Evolutionary conservation across 2,329 filamentous ascomycete genomes (phyloP).

Genomic region (Hymenoscyphus fraxineus): DNA sequence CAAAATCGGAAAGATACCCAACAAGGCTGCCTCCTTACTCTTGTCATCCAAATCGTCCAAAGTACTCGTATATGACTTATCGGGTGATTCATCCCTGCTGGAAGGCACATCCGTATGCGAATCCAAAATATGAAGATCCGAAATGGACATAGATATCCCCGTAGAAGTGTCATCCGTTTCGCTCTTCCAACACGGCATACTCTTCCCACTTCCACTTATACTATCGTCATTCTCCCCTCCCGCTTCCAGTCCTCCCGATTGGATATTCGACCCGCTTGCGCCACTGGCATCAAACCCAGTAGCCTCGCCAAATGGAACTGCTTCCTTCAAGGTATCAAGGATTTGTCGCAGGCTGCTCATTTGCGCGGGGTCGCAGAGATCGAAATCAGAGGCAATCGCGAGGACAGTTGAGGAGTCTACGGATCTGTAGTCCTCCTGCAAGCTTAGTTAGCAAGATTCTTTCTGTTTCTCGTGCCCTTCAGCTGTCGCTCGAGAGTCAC

Average conservation of each 20-base stretch:
- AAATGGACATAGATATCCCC: slow-evolving; percentile 23
- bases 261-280: slow-evolving; percentile 46
- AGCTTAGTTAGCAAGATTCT: not conserved
- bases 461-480: not conserved
- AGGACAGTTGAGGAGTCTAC: slow-evolving; percentile 75
- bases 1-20: slow-evolving; percentile 68
- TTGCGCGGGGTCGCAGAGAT: slow-evolving; percentile 52
- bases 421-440: slow-evolving; percentile 61
- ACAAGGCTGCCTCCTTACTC: slow-evolving; percentile 61
- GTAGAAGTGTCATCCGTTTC: slow-evolving; percentile 32
- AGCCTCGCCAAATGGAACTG: slow-evolving; percentile 64
- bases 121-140: slow-evolving; percentile 28
- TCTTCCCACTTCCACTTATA: slow-evolving; percentile 26
- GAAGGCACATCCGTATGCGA: slow-evolving; percentile 33
- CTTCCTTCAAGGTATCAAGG: slow-evolving; percentile 62
- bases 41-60: slow-evolving; percentile 48
- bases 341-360: slow-evolving; percentile 53
- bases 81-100: slow-evolving; percentile 47
- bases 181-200: slow-evolving; percentile 25
- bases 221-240: slow-evolving; percentile 13
- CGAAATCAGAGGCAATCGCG: slow-evolving; percentile 71
- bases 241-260: slow-evolving; percentile 15
- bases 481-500: not conserved
- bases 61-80: slow-evolving; percentile 22
- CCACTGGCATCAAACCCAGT: slow-evolving; percentile 77